Evolutionary conservation across 495 filamentous ascomycete species (phyloP).

Genomic region (Polyplosphaeria fusca): DNA sequence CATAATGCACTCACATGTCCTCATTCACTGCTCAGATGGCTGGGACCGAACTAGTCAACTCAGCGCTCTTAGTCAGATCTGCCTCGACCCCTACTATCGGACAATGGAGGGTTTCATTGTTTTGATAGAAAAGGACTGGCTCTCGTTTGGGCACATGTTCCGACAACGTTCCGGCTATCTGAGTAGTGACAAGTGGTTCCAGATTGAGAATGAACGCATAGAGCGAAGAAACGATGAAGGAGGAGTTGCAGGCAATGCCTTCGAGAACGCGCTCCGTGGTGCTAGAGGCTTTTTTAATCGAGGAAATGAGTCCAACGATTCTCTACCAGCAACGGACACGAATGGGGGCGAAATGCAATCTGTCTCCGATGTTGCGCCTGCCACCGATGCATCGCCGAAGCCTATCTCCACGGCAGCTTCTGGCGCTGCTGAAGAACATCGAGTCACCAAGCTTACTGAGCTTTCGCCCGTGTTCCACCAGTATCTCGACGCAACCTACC

Average conservation of each 20-base stretch:
- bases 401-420: conserved; percentile 34
- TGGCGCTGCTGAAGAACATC: conserved; percentile 47
- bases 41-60: conserved; percentile 98
- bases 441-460: conserved; percentile 69
- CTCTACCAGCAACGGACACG: conserved; percentile 45
- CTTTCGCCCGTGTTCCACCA: conserved; percentile 98
- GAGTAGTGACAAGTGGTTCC: conserved; percentile 93
- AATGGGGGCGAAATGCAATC: conserved; percentile 58
- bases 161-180: conserved; percentile 80
- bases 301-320: conserved; percentile 65
- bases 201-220: conserved; percentile 69
- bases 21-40: conserved; percentile 97
- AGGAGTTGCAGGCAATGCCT: conserved; percentile 62
- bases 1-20: conserved; percentile 85
- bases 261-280: conserved; percentile 81
- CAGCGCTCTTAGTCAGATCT: conserved; percentile 88
- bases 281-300: conserved; percentile 89
- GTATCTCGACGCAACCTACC: conserved; percentile 93
- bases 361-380: conserved; percentile 5
- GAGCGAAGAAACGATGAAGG: conserved; percentile 42
- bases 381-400: conserved; percentile 44
- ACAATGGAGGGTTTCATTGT: conserved; percentile 96
- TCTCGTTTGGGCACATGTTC: conserved; percentile 98
- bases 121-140: conserved; percentile 95
- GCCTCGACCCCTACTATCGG: conserved; percentile 92